Percentiles rank a stretch among this genome's conserved stretches.
These are phyloP conservation scores for Colletotrichum paranaense DNA, from an alignment of 2,329 filamentous ascomycete species.

Conservation along the genomic window DNA sequence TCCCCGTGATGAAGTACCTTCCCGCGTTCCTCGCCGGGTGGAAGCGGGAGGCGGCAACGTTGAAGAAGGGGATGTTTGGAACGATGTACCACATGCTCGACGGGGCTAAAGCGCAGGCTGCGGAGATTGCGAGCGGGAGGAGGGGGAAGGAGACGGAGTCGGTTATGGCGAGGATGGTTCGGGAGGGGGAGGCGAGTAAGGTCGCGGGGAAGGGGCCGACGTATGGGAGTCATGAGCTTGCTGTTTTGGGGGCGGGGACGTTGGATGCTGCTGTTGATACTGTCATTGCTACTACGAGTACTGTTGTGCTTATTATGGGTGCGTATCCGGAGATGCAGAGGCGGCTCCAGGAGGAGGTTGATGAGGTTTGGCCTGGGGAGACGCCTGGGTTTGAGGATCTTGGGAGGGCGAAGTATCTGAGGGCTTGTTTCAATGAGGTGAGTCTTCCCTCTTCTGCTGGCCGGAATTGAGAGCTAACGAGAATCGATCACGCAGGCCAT, in stretches of 20 bases:
- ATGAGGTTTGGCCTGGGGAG: conserved; percentile 37
- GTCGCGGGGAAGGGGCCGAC: neutral
- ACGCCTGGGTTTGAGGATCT: conserved; percentile 45
- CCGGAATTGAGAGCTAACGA: neutral
- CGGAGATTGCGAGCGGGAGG: conserved; percentile 39
- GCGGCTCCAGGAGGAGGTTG: conserved; percentile 43
- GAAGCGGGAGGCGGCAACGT: conserved; percentile 55
- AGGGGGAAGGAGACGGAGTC: conserved; percentile 52
- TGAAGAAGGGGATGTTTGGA: conserved; percentile 50
- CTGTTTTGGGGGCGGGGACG: neutral
- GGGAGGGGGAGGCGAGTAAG: conserved; percentile 47
- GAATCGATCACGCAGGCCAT: conserved; percentile 36
- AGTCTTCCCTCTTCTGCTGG: neutral
- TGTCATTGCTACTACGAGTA: neutral
- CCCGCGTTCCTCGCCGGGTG: conserved; percentile 58
- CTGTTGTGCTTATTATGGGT: conserved; percentile 40
- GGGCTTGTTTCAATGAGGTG: conserved; percentile 38
- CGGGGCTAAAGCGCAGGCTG: conserved; percentile 43
- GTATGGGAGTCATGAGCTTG: conserved; percentile 13
- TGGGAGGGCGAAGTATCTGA: conserved; percentile 39
- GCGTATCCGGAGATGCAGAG: conserved; percentile 38
- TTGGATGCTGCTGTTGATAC: conserved; percentile 29
- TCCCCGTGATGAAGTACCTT: conserved; percentile 49
- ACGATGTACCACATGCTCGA: conserved; percentile 53
- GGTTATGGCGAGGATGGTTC: conserved; percentile 54